phyloP scores from a whole-genome alignment of 1,139 yeast species.

The Casaregolazyma suthepensis region DNA sequence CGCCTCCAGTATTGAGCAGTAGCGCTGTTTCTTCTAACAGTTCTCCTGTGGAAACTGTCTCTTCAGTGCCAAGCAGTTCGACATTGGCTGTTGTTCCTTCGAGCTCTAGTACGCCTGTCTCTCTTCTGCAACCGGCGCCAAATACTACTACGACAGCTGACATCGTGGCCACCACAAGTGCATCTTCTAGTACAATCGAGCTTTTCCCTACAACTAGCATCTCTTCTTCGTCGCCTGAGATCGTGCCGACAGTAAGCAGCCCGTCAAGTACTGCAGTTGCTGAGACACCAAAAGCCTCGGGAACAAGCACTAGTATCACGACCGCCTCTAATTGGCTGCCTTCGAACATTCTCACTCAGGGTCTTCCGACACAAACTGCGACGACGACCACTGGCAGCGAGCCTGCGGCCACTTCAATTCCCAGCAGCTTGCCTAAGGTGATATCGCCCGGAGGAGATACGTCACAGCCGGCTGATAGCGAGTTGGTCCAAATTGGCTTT shows the following conservation, averaged over 20 bases:
- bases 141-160: background rate
- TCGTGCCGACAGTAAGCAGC: slow-evolving; percentile 7
- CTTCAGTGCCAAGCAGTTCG: background rate
- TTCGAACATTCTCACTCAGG: slow-evolving; percentile 26
- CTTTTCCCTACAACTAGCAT: slow-evolving; percentile 4
- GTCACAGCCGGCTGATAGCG: slow-evolving; percentile 27
- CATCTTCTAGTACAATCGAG: background rate
- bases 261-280: slow-evolving; percentile 8
- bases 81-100: background rate
- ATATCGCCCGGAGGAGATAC: slow-evolving; percentile 34
- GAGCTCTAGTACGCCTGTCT: background rate
- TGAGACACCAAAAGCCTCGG: slow-evolving; percentile 11
- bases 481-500: slow-evolving; percentile 37
- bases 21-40: background rate
- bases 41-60: background rate
- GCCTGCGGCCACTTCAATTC: slow-evolving; percentile 22
- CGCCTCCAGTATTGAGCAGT: background rate
- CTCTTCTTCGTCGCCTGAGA: slow-evolving; percentile 2
- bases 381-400: slow-evolving; percentile 12
- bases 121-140: background rate
- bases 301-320: slow-evolving; percentile 11
- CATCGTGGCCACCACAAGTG: background rate
- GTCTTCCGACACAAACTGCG: slow-evolving; percentile 17
- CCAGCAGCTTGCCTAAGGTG: slow-evolving; percentile 32
- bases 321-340: slow-evolving; percentile 32